Evolutionary conservation across 2,329 filamentous ascomycete genomes (phyloP), one percentile per base, ranked within the genome.

Genomic region (Fusarium buxicola): DNA sequence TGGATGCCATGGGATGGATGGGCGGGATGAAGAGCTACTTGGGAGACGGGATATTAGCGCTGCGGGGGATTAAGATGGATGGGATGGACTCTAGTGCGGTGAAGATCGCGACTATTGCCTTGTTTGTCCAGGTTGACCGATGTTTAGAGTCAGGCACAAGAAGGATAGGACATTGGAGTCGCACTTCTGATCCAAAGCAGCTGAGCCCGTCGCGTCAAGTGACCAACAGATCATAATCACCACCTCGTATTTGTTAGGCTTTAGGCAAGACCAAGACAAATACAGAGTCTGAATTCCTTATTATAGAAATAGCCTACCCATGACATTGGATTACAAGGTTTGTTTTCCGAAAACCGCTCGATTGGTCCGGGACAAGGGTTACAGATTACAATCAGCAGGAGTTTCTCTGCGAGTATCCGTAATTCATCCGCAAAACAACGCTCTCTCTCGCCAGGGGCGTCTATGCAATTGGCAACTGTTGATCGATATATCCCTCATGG

Each of bases 61-160:
- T 27, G 54, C 31, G 25, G 27, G 35, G 48, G 32, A 45, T 27
- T 24, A 35, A 40, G 39, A 34, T n/a, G n/a, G n/a, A 34, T 18
- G 41, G 24, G 18, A 16, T 36, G 28, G 21, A 21, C 21, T 21
- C 27, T 34, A 18, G 34, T 28, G 44, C 38, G 36, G 51, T 36
- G 31, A 28, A 28, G 40, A 36, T 48, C 40, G 58, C 36, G 35
- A 55, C 25, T 18, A 47, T 63, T 57, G 10, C 60, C 47, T 25
- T 43, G 43, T 55, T 50, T 13, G 55, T 55, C 34, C 21, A 21
- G 21, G 21, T 46, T 43, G 35, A 31, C 18, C n/a, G 18, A 52
- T 46, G 44, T 21, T 21, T 21, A 6, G 21, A 21, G 21, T 6
- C 21, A 21, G 21, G 21, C 21, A 21, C 21, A 21, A 21, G 21